Evolutionary conservation across 1,139 yeast species (phyloP).

Genomic region (Citeromyces siamensis): DNA sequence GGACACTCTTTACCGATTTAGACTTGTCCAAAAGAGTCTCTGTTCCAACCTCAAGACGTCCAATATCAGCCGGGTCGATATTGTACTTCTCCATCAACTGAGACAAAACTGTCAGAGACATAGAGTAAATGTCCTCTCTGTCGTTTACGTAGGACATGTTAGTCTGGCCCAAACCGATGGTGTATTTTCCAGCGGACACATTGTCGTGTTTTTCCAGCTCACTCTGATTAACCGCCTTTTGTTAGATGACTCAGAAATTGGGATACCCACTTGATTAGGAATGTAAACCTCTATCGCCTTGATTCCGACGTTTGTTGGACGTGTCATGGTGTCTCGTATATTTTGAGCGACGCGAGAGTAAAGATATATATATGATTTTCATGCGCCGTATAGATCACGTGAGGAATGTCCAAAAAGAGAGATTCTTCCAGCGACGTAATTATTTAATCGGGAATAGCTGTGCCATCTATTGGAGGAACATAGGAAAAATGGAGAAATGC

Average conservation of each 20-base stretch:
- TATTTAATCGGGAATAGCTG: too few species aligned
- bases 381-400: too few species aligned
- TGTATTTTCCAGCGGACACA: constrained; percentile 90
- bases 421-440: too few species aligned
- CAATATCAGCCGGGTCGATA: constrained; percentile 71
- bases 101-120: constrained; percentile 74
- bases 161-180: constrained; percentile 97
- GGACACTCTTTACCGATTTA: constrained; percentile 90
- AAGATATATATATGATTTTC: not conserved
- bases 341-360: not conserved
- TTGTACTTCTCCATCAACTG: constrained; percentile 68
- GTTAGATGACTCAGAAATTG: not conserved
- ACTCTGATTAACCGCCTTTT: constrained; percentile 62
- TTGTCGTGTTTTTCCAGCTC: constrained; percentile 81
- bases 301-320: constrained; percentile 82
- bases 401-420: too few species aligned
- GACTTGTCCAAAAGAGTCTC: constrained; percentile 96
- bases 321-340: constrained; percentile 11
- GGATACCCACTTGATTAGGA: constrained; percentile 47
- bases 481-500: too few species aligned
- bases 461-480: too few species aligned
- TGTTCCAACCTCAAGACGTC: constrained; percentile 97
- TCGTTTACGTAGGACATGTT: constrained; percentile 97
- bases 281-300: constrained; percentile 90
- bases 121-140: constrained; percentile 93